Base-by-base conservation (phyloP, 495 filamentous ascomycete species). In the Lophium mytilinum region DNA sequence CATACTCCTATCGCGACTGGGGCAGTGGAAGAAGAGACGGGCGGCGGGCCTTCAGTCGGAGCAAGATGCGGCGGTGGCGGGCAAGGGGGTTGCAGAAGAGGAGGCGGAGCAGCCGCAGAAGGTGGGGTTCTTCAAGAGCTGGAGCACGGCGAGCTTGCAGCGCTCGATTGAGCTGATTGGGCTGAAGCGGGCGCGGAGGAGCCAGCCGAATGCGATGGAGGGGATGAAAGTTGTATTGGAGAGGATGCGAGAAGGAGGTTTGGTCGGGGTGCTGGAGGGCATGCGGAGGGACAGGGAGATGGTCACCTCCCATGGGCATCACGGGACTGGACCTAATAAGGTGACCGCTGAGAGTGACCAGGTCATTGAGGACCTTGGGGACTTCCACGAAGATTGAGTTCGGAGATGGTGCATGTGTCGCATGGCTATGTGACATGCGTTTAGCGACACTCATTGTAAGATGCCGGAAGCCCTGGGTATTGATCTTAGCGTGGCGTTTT, bases 221-320 rank as follows among this genome's bases (percentile, higher is more conserved):
- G 93, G 94, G 15, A 96, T 99, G 93, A 87, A 85, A 53, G 82
- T 96, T 42, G 92, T 99, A 14, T 76, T 99, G 21, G 88, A 94
- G 70, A 80, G 93, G 37, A 68, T 97, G 60, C 81, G 93, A 53
- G 75, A 78, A 60, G 88, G 90, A 11, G 88, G 95, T 10, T 81
- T 96, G 39, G 86, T 91, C 24, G 88, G 82, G 17, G 86, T 96
- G 15, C 72, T 93, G 41, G 92, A 96, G 68, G 87, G 88, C 30
- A 87, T 92, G 83, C 78, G 86, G 53, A 73, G 78, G 63, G 88
- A 93, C 66, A 73, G 81, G 15, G 81, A 65, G 52, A 42, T 39
- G 10, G 56, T 58, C 17, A 7, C 56, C n/a, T n/a, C n/a, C 0
- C 46, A 36, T 1, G 53, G 42, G 8, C 50, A 57, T 43, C 9